A percentile compares a stretch with the other conserved stretches of the same genome.
Conservation (phyloP, 495 filamentous ascomycete species). For the Xylaria flabelliformis region DNA sequence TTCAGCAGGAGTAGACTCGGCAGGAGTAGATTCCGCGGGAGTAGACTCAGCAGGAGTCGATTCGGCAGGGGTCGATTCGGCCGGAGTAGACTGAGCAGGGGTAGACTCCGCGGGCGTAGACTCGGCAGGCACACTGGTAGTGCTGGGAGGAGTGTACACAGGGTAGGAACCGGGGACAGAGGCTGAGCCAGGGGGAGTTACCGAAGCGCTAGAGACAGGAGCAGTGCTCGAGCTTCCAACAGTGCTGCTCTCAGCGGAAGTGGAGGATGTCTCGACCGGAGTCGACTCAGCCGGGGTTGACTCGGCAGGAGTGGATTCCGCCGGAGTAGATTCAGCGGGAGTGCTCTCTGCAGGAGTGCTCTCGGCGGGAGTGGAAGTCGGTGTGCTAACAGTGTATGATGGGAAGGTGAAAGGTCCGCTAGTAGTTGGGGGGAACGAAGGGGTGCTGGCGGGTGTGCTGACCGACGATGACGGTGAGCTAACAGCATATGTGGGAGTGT, state of each 20-base stretch:
- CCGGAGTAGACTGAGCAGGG: slow-evolving; percentile 19
- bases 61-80: slow-evolving; percentile 28
- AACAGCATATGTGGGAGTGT: slow-evolving; percentile 24
- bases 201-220: slow-evolving; percentile 23
- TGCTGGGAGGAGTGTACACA: slow-evolving; percentile 25
- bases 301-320: slow-evolving; percentile 30
- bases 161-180: slow-evolving; percentile 31
- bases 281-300: slow-evolving; percentile 3
- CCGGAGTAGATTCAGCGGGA: slow-evolving; percentile 8
- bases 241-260: slow-evolving; percentile 20
- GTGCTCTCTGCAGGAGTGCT: slow-evolving; percentile 23
- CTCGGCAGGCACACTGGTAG: slow-evolving; percentile 19
- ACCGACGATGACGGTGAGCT: neutral
- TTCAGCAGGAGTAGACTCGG: slow-evolving; percentile 32
- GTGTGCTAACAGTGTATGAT: slow-evolving; percentile 29
- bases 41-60: slow-evolving; percentile 23
- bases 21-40: slow-evolving; percentile 28
- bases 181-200: neutral
- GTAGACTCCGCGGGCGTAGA: slow-evolving; percentile 10
- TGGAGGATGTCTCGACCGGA: neutral
- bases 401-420: slow-evolving; percentile 23
- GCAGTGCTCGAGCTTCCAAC: slow-evolving; percentile 26
- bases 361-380: slow-evolving; percentile 28
- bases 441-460: slow-evolving; percentile 25
- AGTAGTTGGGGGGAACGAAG: slow-evolving; percentile 7